A percentile compares a stretch with the other conserved stretches of the same genome.
These are phyloP conservation scores for Cytospora chrysosperma DNA, from an alignment of 2,329 filamentous ascomycete species.

Conservation along the genomic window DNA sequence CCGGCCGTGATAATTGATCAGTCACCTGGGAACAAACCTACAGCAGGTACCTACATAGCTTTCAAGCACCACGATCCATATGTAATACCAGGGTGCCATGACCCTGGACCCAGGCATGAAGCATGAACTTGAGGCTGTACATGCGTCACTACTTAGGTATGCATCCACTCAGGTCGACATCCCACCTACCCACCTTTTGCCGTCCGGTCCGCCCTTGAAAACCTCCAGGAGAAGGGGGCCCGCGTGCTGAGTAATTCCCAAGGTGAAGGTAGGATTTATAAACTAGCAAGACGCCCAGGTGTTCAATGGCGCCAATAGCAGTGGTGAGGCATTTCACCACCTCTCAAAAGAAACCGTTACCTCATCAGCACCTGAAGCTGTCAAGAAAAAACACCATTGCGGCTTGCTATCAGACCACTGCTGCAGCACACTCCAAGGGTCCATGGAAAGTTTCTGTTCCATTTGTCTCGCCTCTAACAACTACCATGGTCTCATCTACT, in stretches of 20 bases:
- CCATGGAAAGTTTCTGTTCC: constrained; percentile 3
- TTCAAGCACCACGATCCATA: background rate
- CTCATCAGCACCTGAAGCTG: background rate
- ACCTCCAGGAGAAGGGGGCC: background rate
- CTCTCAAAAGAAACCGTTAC: background rate
- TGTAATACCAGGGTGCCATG: background rate
- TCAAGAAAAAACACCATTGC: background rate
- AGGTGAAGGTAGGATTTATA: too few species aligned
- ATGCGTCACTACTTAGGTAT: constrained; percentile 21
- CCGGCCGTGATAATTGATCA: too few species aligned
- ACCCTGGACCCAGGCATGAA: background rate
- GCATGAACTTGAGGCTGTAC: too few species aligned
- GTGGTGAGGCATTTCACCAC: background rate
- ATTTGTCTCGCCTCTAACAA: constrained; percentile 15
- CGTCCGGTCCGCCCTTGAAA: background rate
- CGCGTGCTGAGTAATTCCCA: background rate
- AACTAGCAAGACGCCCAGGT: too few species aligned
- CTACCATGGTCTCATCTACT: constrained; percentile 16
- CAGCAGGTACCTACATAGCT: too few species aligned
- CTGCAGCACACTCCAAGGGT: background rate
- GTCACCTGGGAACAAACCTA: too few species aligned
- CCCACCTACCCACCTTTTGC: background rate
- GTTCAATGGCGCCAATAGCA: too few species aligned
- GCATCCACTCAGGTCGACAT: constrained; percentile 8
- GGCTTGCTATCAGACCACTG: background rate